phyloP scores from a whole-genome alignment of 257 asterid genomes.

The Schizonepeta tenuifolia region DNA sequence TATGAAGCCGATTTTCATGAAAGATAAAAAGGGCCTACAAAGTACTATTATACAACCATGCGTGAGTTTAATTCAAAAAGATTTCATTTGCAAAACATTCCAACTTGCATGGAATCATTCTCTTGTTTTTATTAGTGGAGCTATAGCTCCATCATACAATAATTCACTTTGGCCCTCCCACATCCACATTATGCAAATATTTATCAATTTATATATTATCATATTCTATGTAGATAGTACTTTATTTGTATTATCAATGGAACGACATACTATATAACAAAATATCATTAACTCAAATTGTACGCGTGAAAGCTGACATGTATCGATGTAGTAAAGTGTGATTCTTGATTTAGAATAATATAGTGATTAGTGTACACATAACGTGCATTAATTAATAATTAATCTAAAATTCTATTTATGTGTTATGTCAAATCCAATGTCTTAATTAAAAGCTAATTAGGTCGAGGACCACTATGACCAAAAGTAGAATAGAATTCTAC shows the following conservation, averaged over 20 bases:
- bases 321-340: not conserved
- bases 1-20: slow-evolving; percentile 17
- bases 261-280: not conserved
- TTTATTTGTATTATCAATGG: not conserved
- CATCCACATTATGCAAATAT: not conserved
- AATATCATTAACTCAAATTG: not conserved
- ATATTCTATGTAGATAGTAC: not conserved
- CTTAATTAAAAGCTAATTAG: slow-evolving; percentile 27
- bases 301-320: not conserved
- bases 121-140: slow-evolving; percentile 39
- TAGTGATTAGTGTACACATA: not conserved
- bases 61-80: slow-evolving; percentile 38
- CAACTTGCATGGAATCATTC: slow-evolving; percentile 48
- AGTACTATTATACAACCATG: slow-evolving; percentile 46
- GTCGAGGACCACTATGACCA: slow-evolving; percentile 39
- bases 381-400: not conserved
- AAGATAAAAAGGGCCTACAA: slow-evolving; percentile 37
- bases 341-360: not conserved
- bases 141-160: slow-evolving; percentile 39
- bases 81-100: slow-evolving; percentile 29
- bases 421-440: slow-evolving; percentile 22
- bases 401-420: not conserved
- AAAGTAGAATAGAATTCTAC: slow-evolving; percentile 26
- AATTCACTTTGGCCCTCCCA: not conserved
- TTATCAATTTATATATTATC: not conserved